phyloP scores from a whole-genome alignment of 345 rosid species.

The Acer campestre region DNA sequence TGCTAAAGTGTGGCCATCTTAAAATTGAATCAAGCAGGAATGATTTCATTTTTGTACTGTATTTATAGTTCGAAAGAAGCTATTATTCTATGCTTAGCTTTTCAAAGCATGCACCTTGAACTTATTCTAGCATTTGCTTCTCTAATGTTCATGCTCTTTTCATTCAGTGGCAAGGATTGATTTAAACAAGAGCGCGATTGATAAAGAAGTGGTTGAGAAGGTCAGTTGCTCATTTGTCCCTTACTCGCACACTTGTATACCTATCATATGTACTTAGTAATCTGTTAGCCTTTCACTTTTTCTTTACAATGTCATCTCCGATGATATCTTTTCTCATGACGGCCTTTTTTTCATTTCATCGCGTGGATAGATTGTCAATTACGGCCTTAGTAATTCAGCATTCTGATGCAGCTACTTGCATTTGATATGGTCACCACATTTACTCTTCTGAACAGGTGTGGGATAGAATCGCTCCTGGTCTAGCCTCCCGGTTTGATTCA shows the following conservation, averaged over 20 bases:
- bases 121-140: constrained; percentile 2
- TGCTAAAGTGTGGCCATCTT: background rate
- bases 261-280: background rate
- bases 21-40: background rate
- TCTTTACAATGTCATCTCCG: background rate
- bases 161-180: constrained; percentile 70
- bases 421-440: background rate
- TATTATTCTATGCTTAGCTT: background rate
- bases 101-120: background rate
- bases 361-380: constrained; percentile 6
- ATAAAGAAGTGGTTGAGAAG: constrained; percentile 84
- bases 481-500: constrained; percentile 72
- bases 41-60: no score
- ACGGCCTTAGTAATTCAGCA: constrained; percentile 6
- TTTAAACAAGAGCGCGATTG: constrained; percentile 63
- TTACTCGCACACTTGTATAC: background rate
- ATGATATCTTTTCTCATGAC: background rate
- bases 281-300: background rate
- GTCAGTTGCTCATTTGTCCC: constrained; percentile 31
- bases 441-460: constrained; percentile 51
- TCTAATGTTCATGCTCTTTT: constrained; percentile 11
- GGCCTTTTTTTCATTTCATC: background rate
- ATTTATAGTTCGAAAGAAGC: background rate
- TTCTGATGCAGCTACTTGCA: background rate
- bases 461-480: constrained; percentile 90